Conservation (phyloP, 2,329 filamentous ascomycete species). For the Blastomyces percursus region DNA sequence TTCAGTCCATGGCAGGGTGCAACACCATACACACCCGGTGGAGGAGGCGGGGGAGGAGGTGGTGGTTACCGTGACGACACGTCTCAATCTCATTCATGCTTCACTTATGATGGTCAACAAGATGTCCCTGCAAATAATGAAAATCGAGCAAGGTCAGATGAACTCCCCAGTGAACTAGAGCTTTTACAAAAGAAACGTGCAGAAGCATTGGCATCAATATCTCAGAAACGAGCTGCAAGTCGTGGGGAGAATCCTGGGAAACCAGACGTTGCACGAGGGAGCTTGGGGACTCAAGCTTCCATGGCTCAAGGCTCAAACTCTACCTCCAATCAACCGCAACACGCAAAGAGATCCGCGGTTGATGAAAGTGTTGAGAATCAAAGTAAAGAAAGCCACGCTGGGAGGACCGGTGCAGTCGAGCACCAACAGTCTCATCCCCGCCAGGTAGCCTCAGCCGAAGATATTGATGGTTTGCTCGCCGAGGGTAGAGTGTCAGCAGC, state of each 20-base stretch:
- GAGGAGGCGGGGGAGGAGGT: not conserved
- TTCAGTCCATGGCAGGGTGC: constrained; percentile 1
- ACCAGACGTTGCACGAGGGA: not conserved
- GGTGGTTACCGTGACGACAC: not conserved
- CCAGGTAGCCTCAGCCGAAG: constrained; percentile 9
- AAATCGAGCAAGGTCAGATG: not conserved
- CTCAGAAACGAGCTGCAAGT: constrained; percentile 7
- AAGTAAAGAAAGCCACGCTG: not conserved
- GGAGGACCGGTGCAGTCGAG: not conserved
- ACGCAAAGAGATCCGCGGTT: not conserved
- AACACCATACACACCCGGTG: not conserved
- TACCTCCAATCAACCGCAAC: not conserved
- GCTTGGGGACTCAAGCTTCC: not conserved
- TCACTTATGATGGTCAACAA: not conserved
- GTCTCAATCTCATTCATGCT: not conserved
- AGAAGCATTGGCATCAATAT: constrained; percentile 6
- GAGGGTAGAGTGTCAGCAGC: constrained; percentile 14
- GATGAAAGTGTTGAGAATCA: not conserved
- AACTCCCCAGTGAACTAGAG: not conserved
- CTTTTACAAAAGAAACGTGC: constrained; percentile 6
- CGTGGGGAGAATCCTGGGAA: not conserved
- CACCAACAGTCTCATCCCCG: not conserved
- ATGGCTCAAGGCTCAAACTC: not conserved
- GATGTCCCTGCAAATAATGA: not conserved
- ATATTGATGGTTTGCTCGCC: constrained; percentile 15